A percentile compares a stretch with the other conserved stretches of the same genome.
phyloP scores from a whole-genome alignment of 129 eudicot species.

The Flaveria robusta region DNA sequence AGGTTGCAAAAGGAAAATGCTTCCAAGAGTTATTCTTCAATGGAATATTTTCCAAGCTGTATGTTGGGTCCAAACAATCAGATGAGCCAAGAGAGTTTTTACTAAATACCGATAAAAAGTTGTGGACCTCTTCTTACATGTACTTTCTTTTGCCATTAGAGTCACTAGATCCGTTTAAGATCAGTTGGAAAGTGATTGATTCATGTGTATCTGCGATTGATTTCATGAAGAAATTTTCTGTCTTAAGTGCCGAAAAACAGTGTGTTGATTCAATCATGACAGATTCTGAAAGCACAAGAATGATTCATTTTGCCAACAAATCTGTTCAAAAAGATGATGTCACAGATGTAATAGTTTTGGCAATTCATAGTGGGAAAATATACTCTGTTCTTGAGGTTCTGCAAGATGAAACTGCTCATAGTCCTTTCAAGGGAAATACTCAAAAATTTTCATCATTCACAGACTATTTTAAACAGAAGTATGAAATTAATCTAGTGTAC shows the following conservation, averaged over 20 bases:
- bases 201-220: slow-evolving; percentile 64
- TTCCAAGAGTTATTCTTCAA: slow-evolving; percentile 85
- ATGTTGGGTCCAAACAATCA: slow-evolving; percentile 44
- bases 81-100: slow-evolving; percentile 49
- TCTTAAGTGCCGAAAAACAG: slow-evolving; percentile 46
- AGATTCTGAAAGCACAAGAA: slow-evolving; percentile 18
- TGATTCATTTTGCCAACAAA: slow-evolving; percentile 66
- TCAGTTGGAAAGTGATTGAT: slow-evolving; percentile 71
- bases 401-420: slow-evolving; percentile 53
- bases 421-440: slow-evolving; percentile 64
- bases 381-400: slow-evolving; percentile 64
- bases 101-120: slow-evolving; percentile 35
- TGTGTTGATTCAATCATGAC: slow-evolving; percentile 24
- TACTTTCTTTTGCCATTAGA: slow-evolving; percentile 80
- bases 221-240: slow-evolving; percentile 55
- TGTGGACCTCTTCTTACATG: slow-evolving; percentile 74
- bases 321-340: slow-evolving; percentile 36
- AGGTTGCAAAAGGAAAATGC: slow-evolving; percentile 69
- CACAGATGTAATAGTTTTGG: slow-evolving; percentile 55
- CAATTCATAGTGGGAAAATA: slow-evolving; percentile 78
- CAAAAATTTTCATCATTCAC: slow-evolving; percentile 51
- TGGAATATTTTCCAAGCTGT: slow-evolving; percentile 75
- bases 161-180: slow-evolving; percentile 37
- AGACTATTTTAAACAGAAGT: slow-evolving; percentile 76
- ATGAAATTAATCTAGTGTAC: slow-evolving; percentile 49